Base-by-base conservation (phyloP, 345 rosid genomes). In the Gossypium australe region DNA sequence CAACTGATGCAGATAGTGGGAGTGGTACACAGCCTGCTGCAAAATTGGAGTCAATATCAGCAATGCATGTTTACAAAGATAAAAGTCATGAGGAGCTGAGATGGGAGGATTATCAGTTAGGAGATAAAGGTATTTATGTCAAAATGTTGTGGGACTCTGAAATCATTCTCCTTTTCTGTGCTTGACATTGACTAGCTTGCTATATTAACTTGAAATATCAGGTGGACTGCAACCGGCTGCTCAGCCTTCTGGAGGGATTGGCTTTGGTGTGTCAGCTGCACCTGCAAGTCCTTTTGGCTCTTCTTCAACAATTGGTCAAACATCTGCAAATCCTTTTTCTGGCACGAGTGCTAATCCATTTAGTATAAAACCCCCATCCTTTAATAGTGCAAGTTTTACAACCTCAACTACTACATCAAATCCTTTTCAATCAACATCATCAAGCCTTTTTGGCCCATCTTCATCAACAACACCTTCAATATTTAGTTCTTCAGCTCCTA, bases 51-150 rank as follows among this genome's bases (percentile, higher is more conserved):
- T 96, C 99, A n/a, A 90, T 96, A 85, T 88, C 97, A 29, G 97
- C 97, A 25, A 92, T 93, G 99, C 71, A 90, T 76, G 86, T 68
- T 55, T 84, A 93, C 81, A 88, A 82, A 77, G 90, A 86, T 47
- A 93, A 93, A 84, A 86, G 84, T 82, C 97, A 89, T 47, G 98
- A 96, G 81, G 99, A 96, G 86, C 87, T 96, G 64, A 84, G 97
- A 75, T 90, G 97, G 98, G 99, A 89, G 80, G 99, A 96, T 77
- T 92, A 89, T 78, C 99, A 96, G 77, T 80, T 71, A 67, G 99
- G 99, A 83, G 99, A 96, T 82, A 93, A 93, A 92, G 98, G 99
- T 93, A 78, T 48, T 67, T 2, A 4, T 34, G 7, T 34, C 14
- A 68, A 24, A 47, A 29, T 59, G 38, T 48, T 58, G 57, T 66